A percentile compares a stretch with the other conserved stretches of the same genome.
Conservation (phyloP, 805 yeast genomes). For the Candida adriatica region DNA sequence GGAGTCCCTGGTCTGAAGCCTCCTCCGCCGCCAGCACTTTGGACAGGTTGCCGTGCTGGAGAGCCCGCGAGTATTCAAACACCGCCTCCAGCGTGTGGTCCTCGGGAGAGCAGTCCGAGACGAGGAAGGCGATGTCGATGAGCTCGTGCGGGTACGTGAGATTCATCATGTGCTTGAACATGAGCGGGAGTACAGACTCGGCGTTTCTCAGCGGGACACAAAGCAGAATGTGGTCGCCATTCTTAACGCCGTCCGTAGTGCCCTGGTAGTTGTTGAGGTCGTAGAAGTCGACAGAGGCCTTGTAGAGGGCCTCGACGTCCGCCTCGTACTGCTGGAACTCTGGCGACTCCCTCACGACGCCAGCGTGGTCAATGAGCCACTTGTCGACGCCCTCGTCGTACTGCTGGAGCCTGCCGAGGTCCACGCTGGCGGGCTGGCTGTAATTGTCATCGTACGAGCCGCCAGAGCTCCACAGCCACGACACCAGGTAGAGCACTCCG, state of each 20-base stretch:
- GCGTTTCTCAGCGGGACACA: slow-evolving; percentile 79
- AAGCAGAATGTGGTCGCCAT: slow-evolving; percentile 60
- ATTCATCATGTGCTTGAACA: slow-evolving; percentile 82
- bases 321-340: slow-evolving; percentile 16
- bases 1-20: neutral
- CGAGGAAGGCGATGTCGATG: slow-evolving; percentile 75
- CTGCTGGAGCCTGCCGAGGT: slow-evolving; percentile 25
- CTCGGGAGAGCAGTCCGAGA: slow-evolving; percentile 66
- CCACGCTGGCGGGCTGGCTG: too few species aligned
- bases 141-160: slow-evolving; percentile 76
- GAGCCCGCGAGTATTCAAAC: slow-evolving; percentile 54
- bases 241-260: slow-evolving; percentile 36
- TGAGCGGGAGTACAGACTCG: slow-evolving; percentile 66
- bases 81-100: slow-evolving; percentile 63
- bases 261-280: slow-evolving; percentile 58
- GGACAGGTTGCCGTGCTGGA: slow-evolving; percentile 65
- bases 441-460: too few species aligned
- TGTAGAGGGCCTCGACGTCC: slow-evolving; percentile 34
- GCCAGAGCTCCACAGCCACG: too few species aligned
- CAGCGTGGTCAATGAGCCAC: slow-evolving; percentile 29
- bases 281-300: slow-evolving; percentile 48
- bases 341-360: slow-evolving; percentile 25
- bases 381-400: slow-evolving; percentile 33
- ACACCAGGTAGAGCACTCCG: too few species aligned
- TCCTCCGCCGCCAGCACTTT: slow-evolving; percentile 27